These are phyloP conservation scores for Davidsoniella virescens DNA, from an alignment of 2,329 filamentous ascomycete genomes.

Conservation along the genomic window DNA sequence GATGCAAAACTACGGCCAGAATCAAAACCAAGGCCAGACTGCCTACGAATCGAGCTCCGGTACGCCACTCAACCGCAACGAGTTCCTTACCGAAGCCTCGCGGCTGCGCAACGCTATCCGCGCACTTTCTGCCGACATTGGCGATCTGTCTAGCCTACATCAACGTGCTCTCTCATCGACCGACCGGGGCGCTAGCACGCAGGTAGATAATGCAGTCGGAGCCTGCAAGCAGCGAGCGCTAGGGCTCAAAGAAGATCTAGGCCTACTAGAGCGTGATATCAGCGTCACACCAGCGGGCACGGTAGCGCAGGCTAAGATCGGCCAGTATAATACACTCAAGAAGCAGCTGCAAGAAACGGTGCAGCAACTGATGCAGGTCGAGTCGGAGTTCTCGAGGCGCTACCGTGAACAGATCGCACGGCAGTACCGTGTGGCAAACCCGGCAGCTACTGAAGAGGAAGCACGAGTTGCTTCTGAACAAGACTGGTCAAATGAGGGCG, in stretches of 20 bases:
- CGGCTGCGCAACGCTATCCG: conserved; percentile 52
- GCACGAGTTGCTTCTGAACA: conserved; percentile 51
- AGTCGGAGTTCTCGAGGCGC: conserved; percentile 51
- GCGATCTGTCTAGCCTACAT: conserved; percentile 51
- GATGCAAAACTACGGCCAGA: conserved; percentile 34
- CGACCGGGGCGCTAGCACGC: conserved; percentile 33
- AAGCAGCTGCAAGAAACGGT: conserved; percentile 56
- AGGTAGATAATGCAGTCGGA: conserved; percentile 50
- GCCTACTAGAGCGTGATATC: conserved; percentile 55
- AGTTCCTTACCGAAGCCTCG: conserved; percentile 53
- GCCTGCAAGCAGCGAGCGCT: conserved; percentile 58
- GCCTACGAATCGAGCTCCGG: conserved; percentile 17
- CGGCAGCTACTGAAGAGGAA: conserved; percentile 59
- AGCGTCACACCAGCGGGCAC: conserved; percentile 3
- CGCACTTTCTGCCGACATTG: conserved; percentile 48
- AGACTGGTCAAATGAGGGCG: conserved; percentile 62
- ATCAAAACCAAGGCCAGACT: conserved; percentile 12
- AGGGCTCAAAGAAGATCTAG: conserved; percentile 66
- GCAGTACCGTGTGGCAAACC: conserved; percentile 70
- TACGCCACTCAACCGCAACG: conserved; percentile 38
- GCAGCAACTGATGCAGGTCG: conserved; percentile 53
- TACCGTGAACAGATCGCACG: conserved; percentile 66
- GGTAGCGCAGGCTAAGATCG: conserved; percentile 54
- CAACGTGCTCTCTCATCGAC: conserved; percentile 54
- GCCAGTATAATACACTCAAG: conserved; percentile 54